A percentile compares a stretch with the other conserved stretches of the same genome.
Conservation (phyloP, 192 early-diverging fungal species). For the Coemansia sp. region DNA sequence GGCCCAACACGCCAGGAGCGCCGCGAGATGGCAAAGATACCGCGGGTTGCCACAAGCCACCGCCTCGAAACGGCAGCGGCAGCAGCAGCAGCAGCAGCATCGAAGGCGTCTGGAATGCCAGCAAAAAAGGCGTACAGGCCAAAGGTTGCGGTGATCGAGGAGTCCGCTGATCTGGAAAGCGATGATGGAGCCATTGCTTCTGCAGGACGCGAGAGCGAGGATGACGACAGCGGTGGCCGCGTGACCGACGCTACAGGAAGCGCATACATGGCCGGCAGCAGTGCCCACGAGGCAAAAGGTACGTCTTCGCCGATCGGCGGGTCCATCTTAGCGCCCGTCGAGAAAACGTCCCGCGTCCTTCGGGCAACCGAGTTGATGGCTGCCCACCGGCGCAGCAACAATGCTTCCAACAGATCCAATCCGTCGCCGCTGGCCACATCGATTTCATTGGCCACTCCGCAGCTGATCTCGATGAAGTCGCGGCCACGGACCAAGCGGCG, state of each 20-base stretch:
- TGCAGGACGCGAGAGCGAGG: neutral
- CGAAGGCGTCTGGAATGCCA: neutral
- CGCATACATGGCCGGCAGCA: neutral
- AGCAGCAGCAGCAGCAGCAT: neutral
- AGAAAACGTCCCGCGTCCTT: slow-evolving; percentile 36
- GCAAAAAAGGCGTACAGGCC: slow-evolving; percentile 27
- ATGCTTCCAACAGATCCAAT: slow-evolving; percentile 4
- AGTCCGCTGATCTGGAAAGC: slow-evolving; percentile 17
- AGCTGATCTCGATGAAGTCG: slow-evolving; percentile 22
- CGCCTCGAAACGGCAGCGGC: neutral
- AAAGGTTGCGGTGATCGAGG: slow-evolving; percentile 53
- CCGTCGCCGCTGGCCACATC: slow-evolving; percentile 7
- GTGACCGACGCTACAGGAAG: neutral
- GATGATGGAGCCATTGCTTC: slow-evolving; percentile 10
- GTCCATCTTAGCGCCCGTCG: slow-evolving; percentile 8
- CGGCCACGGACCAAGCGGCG: slow-evolving; percentile 23
- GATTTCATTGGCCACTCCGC: neutral
- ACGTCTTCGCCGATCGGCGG: slow-evolving; percentile 3
- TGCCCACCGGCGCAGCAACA: slow-evolving; percentile 29
- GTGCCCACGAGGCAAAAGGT: neutral
- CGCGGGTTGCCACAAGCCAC: slow-evolving; percentile 48
- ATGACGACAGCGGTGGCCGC: neutral
- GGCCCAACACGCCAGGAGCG: slow-evolving; percentile 37
- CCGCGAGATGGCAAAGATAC: slow-evolving; percentile 46
- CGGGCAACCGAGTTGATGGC: slow-evolving; percentile 52